Percentiles rank a stretch among this genome's conserved stretches.
Evolutionary conservation across 208 protist genomes (phyloP).

Genomic region (Trypanosoma brucei): DNA sequence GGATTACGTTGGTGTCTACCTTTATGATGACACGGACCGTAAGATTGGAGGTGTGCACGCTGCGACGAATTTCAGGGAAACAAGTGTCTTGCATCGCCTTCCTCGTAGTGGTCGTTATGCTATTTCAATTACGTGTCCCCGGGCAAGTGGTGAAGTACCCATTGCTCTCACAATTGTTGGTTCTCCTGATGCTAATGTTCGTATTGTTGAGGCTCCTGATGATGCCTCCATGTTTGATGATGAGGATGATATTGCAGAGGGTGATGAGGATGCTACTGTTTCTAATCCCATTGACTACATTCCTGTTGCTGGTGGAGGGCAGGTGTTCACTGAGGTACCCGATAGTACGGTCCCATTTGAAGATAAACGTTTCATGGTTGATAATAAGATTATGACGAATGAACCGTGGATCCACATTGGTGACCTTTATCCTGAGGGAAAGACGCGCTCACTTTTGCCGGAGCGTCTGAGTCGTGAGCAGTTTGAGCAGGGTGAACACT

Average conservation of each 20-base stretch:
- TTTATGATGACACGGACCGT: conserved; percentile 32
- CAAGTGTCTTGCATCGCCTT: conserved; percentile 20
- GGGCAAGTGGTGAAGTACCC: conserved; percentile 14
- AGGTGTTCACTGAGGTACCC: conserved; percentile 38
- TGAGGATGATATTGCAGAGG: conserved; percentile 70
- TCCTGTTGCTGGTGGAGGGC: conserved; percentile 30
- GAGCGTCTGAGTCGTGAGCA: conserved; percentile 52
- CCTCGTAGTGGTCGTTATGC: conserved; percentile 29
- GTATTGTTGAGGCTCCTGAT: conserved; percentile 35
- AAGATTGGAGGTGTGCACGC: conserved; percentile 31
- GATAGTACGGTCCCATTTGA: conserved; percentile 61
- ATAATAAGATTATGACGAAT: conserved; percentile 54
- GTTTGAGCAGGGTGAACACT: conserved; percentile 77
- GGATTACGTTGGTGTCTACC: conserved; percentile 31
- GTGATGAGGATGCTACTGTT: conserved; percentile 28
- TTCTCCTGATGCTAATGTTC: conserved; percentile 13
- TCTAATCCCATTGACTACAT: conserved; percentile 50
- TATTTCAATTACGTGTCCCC: conserved; percentile 29
- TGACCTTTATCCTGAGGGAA: conserved; percentile 71
- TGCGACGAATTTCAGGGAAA: conserved; percentile 30
- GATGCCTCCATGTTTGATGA: conserved; percentile 65
- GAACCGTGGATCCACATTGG: conserved; percentile 61
- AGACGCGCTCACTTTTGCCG: conserved; percentile 48
- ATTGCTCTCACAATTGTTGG: conserved; percentile 33
- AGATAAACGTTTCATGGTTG: conserved; percentile 57